Percentiles rank a stretch among this genome's conserved stretches.
Conservation (phyloP, 345 rosid genomes). For the Abelmoschus esculentus region DNA sequence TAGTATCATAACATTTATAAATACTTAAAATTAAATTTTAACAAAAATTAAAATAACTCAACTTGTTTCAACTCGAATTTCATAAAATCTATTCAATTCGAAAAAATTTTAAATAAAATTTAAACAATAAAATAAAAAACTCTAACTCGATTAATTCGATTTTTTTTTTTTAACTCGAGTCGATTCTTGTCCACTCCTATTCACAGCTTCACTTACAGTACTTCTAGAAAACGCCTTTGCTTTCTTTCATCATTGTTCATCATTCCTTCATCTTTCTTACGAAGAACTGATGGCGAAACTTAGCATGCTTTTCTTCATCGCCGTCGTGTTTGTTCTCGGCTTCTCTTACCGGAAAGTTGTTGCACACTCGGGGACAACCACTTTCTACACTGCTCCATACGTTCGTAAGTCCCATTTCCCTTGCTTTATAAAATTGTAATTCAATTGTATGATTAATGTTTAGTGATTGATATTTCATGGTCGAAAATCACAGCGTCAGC, state of each 20-base stretch:
- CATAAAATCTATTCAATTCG: too few relatives aligned
- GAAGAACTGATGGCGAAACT: not conserved
- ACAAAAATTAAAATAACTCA: too few relatives aligned
- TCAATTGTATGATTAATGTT: not conserved
- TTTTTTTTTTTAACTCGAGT: too few relatives aligned
- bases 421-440: not conserved
- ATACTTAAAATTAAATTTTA: too few relatives aligned
- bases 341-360: constrained; percentile 1
- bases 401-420: constrained; percentile 9
- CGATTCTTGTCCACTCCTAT: not conserved
- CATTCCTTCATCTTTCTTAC: not conserved
- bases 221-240: not conserved
- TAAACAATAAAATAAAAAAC: too few relatives aligned
- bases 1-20: too few relatives aligned
- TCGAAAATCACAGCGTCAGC: constrained; percentile 13
- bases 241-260: not conserved
- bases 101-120: too few relatives aligned
- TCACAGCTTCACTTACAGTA: not conserved
- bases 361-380: constrained; percentile 15
- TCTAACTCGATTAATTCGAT: not conserved
- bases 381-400: constrained; percentile 17
- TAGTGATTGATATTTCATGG: not conserved
- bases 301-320: not conserved
- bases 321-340: not conserved
- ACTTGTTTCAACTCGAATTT: too few relatives aligned